Percentiles rank a stretch among this genome's conserved stretches.
Conservation (phyloP, 2,329 filamentous ascomycete genomes). For the Aschersonia sp. region DNA sequence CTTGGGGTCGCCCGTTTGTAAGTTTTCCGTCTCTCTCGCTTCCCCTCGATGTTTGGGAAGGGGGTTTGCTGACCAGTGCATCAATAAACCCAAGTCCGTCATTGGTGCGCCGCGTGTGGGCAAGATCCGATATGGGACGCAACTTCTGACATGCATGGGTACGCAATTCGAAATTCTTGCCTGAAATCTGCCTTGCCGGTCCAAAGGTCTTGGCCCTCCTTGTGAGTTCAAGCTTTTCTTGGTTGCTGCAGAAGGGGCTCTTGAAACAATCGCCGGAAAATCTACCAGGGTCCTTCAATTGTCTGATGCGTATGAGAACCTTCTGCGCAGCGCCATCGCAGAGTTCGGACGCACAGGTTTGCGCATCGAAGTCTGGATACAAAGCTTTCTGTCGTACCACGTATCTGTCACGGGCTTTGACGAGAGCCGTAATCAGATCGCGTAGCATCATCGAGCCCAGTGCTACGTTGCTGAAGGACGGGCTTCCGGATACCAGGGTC, state of each 20-base stretch:
- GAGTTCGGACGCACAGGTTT: neutral
- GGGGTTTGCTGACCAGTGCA: neutral
- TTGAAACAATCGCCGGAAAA: conserved; percentile 2
- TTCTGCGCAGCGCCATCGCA: neutral
- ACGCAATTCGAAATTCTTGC: conserved; percentile 3
- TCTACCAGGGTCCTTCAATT: neutral
- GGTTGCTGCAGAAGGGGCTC: neutral
- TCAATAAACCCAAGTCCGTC: neutral
- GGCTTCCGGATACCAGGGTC: neutral
- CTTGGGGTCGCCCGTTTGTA: neutral
- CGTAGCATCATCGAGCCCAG: neutral
- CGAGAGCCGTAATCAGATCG: neutral
- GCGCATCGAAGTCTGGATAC: neutral
- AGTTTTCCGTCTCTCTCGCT: neutral
- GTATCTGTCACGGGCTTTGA: neutral
- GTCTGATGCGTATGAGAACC: neutral
- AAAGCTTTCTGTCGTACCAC: neutral
- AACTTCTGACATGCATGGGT: conserved; percentile 1
- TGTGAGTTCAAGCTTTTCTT: conserved; percentile 1
- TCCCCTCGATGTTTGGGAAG: neutral
- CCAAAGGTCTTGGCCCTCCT: conserved; percentile 2
- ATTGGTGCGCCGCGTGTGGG: neutral
- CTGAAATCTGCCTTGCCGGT: conserved; percentile 3
- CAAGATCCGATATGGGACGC: neutral
- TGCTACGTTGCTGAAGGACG: neutral